These are phyloP conservation scores for Juglanconis juglandina DNA, from an alignment of 2,329 filamentous ascomycete species.

Conservation along the genomic window DNA sequence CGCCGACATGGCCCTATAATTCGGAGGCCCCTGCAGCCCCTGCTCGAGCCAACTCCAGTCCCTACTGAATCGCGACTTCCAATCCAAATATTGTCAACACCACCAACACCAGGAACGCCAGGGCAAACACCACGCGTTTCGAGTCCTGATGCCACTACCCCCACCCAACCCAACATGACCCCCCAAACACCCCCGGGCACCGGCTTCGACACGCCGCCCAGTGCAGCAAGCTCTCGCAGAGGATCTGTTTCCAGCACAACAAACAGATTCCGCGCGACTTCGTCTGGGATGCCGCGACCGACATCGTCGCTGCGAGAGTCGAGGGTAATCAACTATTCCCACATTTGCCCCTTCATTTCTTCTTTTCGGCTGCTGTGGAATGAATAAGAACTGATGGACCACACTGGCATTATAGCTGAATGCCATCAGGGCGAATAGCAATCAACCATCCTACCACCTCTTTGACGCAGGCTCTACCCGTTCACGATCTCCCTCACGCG, in stretches of 20 bases:
- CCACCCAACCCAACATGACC: slow-evolving; percentile 15
- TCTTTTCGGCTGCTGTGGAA: no score
- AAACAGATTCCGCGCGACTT: slow-evolving; percentile 25
- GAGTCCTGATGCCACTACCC: not conserved
- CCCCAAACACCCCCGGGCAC: slow-evolving; percentile 24
- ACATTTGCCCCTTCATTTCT: not conserved
- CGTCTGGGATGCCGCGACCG: slow-evolving; percentile 25
- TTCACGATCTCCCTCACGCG: slow-evolving; percentile 7
- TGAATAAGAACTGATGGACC: not conserved
- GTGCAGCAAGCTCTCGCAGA: slow-evolving; percentile 22
- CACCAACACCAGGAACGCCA: no score
- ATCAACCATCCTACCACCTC: slow-evolving; percentile 36
- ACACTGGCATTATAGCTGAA: slow-evolving; percentile 21
- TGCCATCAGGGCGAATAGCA: slow-evolving; percentile 25
- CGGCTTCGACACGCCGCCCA: slow-evolving; percentile 20
- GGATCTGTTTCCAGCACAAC: slow-evolving; percentile 22
- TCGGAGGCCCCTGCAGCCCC: not conserved
- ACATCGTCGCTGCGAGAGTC: slow-evolving; percentile 26
- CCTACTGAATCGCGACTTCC: not conserved
- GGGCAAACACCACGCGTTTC: not conserved
- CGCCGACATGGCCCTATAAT: not conserved
- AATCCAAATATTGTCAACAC: not conserved
- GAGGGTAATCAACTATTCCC: slow-evolving; percentile 24
- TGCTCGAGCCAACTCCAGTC: slow-evolving; percentile 2
- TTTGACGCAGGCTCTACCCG: slow-evolving; percentile 29